Base-by-base conservation (phyloP, 805 yeast species). In the Lachancea cidri region DNA sequence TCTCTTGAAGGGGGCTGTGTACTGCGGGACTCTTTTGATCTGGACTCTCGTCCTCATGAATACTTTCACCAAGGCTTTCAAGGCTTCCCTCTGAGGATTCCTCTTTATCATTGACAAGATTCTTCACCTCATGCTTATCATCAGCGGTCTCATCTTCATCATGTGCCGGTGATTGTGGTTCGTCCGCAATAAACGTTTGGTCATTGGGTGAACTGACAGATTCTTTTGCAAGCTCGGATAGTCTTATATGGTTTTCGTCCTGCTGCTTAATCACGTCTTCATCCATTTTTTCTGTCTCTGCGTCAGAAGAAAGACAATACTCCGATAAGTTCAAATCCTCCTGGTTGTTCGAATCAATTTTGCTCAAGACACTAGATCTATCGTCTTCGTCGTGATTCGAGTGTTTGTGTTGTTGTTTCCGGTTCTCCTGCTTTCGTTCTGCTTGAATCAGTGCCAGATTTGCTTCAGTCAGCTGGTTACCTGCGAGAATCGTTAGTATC, bases 271-370 rank as follows among this genome's bases (percentile, higher is more conserved):
- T 43, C 2, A 43, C 51, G 44, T 65, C 58, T 47, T 64, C 57
- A 33, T 79, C 91, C 86, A 87, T 78, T 52, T 77, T 82, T 57
- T 88, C 96, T 0, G 97, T 88, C 58, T 88, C 97, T 14, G 93
- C 95, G 62, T 88, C 96, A 13, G 93, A 82, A 9, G 64, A 55
- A 22, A 60, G 47, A 39, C 54, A 58, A 39, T 52, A 53, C 33
- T 57, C 64, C 8, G 57, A 50, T 17, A 56, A 32, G 36, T 76
- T 79, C 47, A 77, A 60, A 42, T 77, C 84, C 8, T 40, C 47
- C 14, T 18, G 40, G 18, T 36, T 43, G 22, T 48, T 49, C n/a
- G 48, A 49, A 34, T 54, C 60, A 2, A 57, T 46, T 17, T 45
- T 51, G 30, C 58, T 57, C 37, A 57, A 36, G 2, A 51, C 52